Evolutionary conservation across 2,329 filamentous ascomycete species (phyloP).

Genomic region (Bertia moriformis): DNA sequence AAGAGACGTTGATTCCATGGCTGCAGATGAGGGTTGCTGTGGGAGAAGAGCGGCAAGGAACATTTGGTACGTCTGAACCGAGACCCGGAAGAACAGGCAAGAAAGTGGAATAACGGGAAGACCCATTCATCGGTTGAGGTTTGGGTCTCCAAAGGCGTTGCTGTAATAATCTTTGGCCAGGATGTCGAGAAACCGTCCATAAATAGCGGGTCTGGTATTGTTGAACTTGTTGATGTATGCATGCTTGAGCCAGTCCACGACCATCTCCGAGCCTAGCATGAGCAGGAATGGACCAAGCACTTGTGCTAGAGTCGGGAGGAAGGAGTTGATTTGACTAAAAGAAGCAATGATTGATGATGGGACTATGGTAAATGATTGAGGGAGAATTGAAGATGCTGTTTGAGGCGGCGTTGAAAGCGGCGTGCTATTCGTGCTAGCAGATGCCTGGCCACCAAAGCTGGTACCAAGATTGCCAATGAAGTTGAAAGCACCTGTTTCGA

Average conservation of each 20-base stretch:
- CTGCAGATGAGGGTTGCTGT: constrained; percentile 8
- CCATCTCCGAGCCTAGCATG: constrained; percentile 87
- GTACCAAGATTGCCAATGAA: background rate
- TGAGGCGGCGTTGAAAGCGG: constrained; percentile 37
- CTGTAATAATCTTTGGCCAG: constrained; percentile 97
- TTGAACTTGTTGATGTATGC: constrained; percentile 98
- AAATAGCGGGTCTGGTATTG: constrained; percentile 82
- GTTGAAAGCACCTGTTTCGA: constrained; percentile 72
- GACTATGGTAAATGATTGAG: constrained; percentile 78
- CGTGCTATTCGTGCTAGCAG: background rate
- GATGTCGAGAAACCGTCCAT: constrained; percentile 83
- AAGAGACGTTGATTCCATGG: background rate
- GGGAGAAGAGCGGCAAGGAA: constrained; percentile 80
- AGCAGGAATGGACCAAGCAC: constrained; percentile 85
- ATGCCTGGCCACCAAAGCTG: background rate
- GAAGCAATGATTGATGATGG: constrained; percentile 51
- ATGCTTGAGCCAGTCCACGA: constrained; percentile 94
- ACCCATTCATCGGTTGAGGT: constrained; percentile 76
- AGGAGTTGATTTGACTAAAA: background rate
- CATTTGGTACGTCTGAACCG: constrained; percentile 95
- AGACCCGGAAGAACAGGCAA: constrained; percentile 87
- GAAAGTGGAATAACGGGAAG: constrained; percentile 83
- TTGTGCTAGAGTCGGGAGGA: constrained; percentile 38
- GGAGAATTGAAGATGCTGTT: constrained; percentile 57
- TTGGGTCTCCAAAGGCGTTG: constrained; percentile 85